Evolutionary conservation across 1,284 basidiomycete genomes (phyloP).

Genomic region (Puccinia horiana): DNA sequence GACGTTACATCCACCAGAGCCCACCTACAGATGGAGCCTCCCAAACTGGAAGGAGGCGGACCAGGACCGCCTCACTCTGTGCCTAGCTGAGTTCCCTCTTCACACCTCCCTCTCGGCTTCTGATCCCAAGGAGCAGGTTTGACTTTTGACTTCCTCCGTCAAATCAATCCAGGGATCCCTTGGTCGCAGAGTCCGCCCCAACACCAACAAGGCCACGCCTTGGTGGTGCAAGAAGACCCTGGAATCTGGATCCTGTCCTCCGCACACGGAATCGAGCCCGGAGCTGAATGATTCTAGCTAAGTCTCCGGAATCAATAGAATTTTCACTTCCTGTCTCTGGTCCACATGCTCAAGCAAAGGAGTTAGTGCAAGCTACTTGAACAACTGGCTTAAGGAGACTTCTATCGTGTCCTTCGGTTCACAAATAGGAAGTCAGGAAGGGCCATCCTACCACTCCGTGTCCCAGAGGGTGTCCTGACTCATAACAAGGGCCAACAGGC

Average conservation of each 20-base stretch:
- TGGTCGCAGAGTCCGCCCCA: neutral
- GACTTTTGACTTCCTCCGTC: neutral
- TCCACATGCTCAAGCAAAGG: neutral
- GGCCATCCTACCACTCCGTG: neutral
- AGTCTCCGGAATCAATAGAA: neutral
- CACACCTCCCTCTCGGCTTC: too few relatives aligned
- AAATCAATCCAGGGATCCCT: neutral
- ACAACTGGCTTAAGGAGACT: neutral
- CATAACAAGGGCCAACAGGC: neutral
- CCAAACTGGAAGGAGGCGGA: neutral
- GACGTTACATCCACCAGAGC: neutral
- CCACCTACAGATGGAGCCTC: neutral
- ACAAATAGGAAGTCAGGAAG: neutral
- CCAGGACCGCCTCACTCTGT: neutral
- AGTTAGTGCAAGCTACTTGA: neutral
- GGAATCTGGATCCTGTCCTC: neutral
- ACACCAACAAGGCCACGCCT: neutral
- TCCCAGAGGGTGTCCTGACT: neutral
- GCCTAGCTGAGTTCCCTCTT: neutral
- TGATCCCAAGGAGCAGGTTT: neutral
- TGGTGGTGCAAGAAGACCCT: conserved; percentile 20
- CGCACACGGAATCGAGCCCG: neutral
- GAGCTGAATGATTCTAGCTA: neutral
- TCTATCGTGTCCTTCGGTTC: neutral
- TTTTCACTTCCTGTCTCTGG: neutral